Evolutionary conservation across 306 rosid species (phyloP).

Genomic region (Fagus sylvatica): DNA sequence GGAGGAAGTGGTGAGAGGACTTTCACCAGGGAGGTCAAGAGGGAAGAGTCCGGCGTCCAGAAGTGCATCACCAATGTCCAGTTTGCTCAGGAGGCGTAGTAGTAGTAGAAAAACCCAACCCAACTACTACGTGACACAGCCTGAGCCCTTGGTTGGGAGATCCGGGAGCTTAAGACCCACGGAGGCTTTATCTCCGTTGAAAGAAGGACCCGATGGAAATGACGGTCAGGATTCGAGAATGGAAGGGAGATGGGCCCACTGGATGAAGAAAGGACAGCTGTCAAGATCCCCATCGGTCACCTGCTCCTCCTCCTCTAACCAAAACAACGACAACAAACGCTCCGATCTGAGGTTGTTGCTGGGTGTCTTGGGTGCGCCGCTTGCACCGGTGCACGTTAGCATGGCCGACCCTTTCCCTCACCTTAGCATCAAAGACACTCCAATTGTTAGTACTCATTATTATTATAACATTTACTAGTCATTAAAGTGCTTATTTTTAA

Average conservation of each 20-base stretch:
- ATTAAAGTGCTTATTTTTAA: too few species aligned
- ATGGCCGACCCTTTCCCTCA: constrained; percentile 83
- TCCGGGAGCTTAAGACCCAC: constrained; percentile 81
- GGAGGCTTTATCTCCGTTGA: constrained; percentile 92
- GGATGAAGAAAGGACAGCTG: constrained; percentile 92
- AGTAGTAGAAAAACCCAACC: constrained; percentile 7
- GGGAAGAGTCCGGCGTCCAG: constrained; percentile 60
- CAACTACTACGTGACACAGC: constrained; percentile 52
- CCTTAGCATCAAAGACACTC: constrained; percentile 92
- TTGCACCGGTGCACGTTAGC: constrained; percentile 89
- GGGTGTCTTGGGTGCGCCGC: constrained; percentile 95
- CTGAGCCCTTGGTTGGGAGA: constrained; percentile 69
- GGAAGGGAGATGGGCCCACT: constrained; percentile 83
- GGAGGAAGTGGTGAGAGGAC: constrained; percentile 81
- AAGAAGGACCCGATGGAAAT: constrained; percentile 90
- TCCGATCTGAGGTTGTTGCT: constrained; percentile 95
- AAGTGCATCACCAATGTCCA: constrained; percentile 69
- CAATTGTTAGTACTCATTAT: constrained; percentile 65
- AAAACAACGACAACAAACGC: constrained; percentile 31
- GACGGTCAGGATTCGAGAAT: constrained; percentile 61
- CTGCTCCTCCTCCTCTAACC: constrained; percentile 39
- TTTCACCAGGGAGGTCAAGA: constrained; percentile 82
- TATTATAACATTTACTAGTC: background rate
- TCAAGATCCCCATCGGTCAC: constrained; percentile 74
- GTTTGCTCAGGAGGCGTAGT: constrained; percentile 66